Conservation (phyloP, 2,329 filamentous ascomycete species). For the Myotisia sp. region DNA sequence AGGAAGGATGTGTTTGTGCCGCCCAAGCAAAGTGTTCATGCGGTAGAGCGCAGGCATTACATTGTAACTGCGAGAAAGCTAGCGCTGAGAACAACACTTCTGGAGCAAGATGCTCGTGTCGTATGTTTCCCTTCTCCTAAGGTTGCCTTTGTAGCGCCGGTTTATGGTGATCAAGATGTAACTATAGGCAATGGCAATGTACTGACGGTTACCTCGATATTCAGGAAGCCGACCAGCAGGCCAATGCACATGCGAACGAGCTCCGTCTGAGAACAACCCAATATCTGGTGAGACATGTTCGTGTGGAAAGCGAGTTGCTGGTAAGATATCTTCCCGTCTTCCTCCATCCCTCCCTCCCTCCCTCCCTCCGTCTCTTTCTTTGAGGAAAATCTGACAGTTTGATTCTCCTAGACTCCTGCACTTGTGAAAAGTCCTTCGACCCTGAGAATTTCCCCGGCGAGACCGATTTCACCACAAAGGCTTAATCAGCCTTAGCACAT, state of each 20-base stretch:
- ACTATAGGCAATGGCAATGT: no score
- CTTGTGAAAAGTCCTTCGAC: slow-evolving; percentile 61
- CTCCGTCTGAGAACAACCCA: slow-evolving; percentile 53
- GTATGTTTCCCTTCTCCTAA: slow-evolving; percentile 32
- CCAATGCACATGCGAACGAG: slow-evolving; percentile 66
- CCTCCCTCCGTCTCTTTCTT: not conserved
- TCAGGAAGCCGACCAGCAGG: slow-evolving; percentile 58
- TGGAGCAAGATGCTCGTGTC: slow-evolving; percentile 70
- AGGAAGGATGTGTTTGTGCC: slow-evolving; percentile 43
- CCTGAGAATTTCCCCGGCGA: slow-evolving; percentile 54
- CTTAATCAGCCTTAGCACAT: no score
- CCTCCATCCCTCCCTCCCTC: not conserved
- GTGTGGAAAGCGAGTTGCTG: slow-evolving; percentile 60
- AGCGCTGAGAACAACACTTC: slow-evolving; percentile 56
- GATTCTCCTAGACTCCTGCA: slow-evolving; percentile 48
- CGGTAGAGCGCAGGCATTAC: slow-evolving; percentile 70
- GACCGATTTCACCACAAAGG: slow-evolving; percentile 72
- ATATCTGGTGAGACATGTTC: slow-evolving; percentile 50
- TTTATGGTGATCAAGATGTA: no score
- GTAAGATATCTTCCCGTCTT: slow-evolving; percentile 34
- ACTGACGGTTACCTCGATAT: slow-evolving; percentile 1
- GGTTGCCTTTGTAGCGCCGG: no score
- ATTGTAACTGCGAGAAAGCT: slow-evolving; percentile 74
- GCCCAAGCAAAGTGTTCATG: slow-evolving; percentile 63
- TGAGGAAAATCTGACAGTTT: slow-evolving; percentile 11